These are phyloP conservation scores for Anisodus tanguticus DNA, from an alignment of 257 asterid genomes.

Conservation along the genomic window DNA sequence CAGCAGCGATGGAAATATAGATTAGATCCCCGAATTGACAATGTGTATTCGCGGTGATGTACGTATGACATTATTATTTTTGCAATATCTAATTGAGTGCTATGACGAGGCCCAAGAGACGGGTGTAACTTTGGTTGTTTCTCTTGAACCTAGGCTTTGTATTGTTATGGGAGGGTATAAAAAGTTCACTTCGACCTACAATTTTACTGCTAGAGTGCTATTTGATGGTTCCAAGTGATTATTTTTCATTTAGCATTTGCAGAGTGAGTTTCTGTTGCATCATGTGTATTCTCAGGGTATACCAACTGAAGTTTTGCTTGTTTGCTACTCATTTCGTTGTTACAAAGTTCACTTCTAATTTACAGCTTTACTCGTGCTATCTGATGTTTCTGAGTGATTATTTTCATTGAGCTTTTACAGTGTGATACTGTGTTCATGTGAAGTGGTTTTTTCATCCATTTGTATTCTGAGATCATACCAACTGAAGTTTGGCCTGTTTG, in stretches of 20 bases:
- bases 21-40: background rate
- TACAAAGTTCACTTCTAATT: too few species aligned
- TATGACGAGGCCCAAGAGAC: background rate
- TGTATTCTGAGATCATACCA: too few species aligned
- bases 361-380: too few species aligned
- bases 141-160: background rate
- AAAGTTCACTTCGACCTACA: background rate
- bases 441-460: too few species aligned
- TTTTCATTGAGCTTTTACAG: too few species aligned
- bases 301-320: background rate
- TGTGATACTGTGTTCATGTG: too few species aligned
- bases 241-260: background rate
- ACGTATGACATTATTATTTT: background rate
- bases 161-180: background rate
- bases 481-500: too few species aligned
- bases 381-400: too few species aligned
- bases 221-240: background rate
- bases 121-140: background rate
- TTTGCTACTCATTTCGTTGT: background rate
- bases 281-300: background rate
- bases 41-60: background rate
- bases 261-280: background rate
- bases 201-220: background rate
- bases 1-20: background rate
- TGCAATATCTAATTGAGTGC: too few species aligned